Evolutionary conservation across 2,329 filamentous ascomycete genomes (phyloP).

Genomic region (Aureobasidium sp.): DNA sequence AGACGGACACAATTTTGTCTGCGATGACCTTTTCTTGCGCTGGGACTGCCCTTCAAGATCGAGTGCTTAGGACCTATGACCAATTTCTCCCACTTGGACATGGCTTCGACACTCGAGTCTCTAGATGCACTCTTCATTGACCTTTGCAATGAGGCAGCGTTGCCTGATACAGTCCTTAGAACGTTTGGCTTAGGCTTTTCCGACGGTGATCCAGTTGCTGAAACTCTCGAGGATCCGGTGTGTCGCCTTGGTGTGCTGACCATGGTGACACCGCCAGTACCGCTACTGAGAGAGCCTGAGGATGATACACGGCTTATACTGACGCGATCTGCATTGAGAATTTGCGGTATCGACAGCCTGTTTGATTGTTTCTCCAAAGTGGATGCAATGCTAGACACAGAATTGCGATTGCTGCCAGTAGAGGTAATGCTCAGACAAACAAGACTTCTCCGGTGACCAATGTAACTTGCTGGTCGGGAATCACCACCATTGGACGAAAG

Average conservation of each 20-base stretch:
- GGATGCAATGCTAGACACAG: conserved; percentile 21
- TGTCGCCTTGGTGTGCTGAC: conserved; percentile 31
- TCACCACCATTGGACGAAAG: neutral
- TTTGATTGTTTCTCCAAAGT: conserved; percentile 23
- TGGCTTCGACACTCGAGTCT: neutral
- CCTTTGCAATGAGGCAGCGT: conserved; percentile 29
- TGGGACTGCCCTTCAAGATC: conserved; percentile 39
- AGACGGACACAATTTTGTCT: conserved; percentile 42
- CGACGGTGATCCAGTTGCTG: conserved; percentile 35
- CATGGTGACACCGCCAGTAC: conserved; percentile 24
- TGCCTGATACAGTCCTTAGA: conserved; percentile 29
- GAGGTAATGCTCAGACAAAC: conserved; percentile 24
- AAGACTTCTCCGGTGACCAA: neutral
- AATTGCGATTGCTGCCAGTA: conserved; percentile 20
- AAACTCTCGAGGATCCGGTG: conserved; percentile 26
- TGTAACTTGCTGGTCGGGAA: neutral
- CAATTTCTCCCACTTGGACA: conserved; percentile 38
- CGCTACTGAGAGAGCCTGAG: conserved; percentile 22
- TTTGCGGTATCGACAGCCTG: conserved; percentile 26
- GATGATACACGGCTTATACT: conserved; percentile 32
- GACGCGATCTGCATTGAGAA: conserved; percentile 31
- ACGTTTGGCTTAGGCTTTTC: conserved; percentile 25
- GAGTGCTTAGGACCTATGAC: conserved; percentile 34
- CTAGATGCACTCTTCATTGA: neutral
- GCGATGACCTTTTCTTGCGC: conserved; percentile 37